Evolutionary conservation across 2,329 filamentous ascomycete species (phyloP), one percentile per base, ranked within the genome.

Genomic region (Lizonia empirigonia): DNA sequence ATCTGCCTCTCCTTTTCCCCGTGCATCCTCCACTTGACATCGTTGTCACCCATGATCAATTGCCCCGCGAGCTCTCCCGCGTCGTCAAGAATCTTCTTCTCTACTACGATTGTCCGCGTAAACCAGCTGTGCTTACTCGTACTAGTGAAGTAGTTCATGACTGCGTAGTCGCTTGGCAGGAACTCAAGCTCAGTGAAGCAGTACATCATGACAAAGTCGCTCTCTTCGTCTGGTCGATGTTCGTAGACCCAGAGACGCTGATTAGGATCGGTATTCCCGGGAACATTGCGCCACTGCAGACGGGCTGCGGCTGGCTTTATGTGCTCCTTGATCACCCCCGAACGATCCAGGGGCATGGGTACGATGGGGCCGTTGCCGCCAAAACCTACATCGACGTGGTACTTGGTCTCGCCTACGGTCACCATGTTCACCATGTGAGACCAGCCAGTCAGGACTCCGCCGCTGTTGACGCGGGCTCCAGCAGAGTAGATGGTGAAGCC

Each of bases 161-260:
- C 22, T 8, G 35, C 50, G 44, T 69, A 74, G 41, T 74, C 72
- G 15, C 49, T 55, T 0, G 63, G 65, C 13, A 68, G 53, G 46
- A 73, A 74, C 38, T 74, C 72, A 3, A 74, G 54, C 58, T 74
- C 72, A 12, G 80, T 79, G 68, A 91, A 91, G 54, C 80, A 82
- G 68, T 89, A 90, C 38, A 78, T 81, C 1, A 81, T 75, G 18
- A 79, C 75, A 83, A 86, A 91, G 2, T 76, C 74, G 37, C 71
- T 74, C 0, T 78, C 72, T 0, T 70, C 64, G 15, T 69, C 58
- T 4, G 56, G 62, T 3, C 63, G 63, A 50, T 67, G 65, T 58
- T 78, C 73, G 44, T 74, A 78, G 8, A 77, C 72, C 77, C 77
- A 79, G 4, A 78, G 58, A 18, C 76, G 71, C 48, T 75, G 74